phyloP scores from a whole-genome alignment of 2,329 filamentous ascomycete genomes.

The Dothideomycetes sp. region DNA sequence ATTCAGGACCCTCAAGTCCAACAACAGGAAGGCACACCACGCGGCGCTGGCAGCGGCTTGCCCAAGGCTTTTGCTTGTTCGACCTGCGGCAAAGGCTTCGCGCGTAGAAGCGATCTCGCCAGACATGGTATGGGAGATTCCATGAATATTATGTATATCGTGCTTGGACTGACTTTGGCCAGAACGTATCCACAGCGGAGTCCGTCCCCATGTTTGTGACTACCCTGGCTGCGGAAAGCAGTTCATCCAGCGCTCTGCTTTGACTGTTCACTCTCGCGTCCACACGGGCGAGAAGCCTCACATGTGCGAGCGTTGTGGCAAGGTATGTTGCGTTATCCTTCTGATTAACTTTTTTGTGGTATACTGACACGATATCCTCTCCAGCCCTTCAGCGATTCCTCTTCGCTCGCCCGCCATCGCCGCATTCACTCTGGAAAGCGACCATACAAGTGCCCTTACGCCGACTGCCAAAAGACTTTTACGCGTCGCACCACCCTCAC shows the following conservation, averaged over 20 bases:
- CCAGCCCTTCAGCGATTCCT: constrained; percentile 92
- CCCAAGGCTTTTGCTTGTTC: constrained; percentile 80
- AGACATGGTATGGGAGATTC: constrained; percentile 88
- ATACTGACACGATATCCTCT: not conserved
- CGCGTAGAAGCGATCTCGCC: constrained; percentile 83
- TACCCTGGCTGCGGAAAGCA: constrained; percentile 83
- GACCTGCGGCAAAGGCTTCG: constrained; percentile 85
- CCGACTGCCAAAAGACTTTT: constrained; percentile 97
- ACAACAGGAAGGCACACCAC: constrained; percentile 29
- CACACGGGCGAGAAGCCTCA: constrained; percentile 98
- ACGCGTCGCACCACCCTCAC: constrained; percentile 91
- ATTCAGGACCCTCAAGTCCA: constrained; percentile 24
- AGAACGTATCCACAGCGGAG: constrained; percentile 94
- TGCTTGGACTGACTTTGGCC: constrained; percentile 27
- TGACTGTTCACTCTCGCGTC: constrained; percentile 90
- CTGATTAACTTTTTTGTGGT: constrained; percentile 22
- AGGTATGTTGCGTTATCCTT: constrained; percentile 49
- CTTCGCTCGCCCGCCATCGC: constrained; percentile 83
- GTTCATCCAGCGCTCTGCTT: constrained; percentile 90
- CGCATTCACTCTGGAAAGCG: constrained; percentile 92
- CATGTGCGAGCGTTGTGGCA: constrained; percentile 92
- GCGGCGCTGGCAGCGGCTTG: constrained; percentile 38
- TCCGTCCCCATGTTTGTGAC: constrained; percentile 87
- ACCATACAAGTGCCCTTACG: constrained; percentile 95
- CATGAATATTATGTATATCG: too few species aligned